Evolutionary conservation across 108 stramenopile species (phyloP).

Genomic region (Fragilariopsis cylindrus): DNA sequence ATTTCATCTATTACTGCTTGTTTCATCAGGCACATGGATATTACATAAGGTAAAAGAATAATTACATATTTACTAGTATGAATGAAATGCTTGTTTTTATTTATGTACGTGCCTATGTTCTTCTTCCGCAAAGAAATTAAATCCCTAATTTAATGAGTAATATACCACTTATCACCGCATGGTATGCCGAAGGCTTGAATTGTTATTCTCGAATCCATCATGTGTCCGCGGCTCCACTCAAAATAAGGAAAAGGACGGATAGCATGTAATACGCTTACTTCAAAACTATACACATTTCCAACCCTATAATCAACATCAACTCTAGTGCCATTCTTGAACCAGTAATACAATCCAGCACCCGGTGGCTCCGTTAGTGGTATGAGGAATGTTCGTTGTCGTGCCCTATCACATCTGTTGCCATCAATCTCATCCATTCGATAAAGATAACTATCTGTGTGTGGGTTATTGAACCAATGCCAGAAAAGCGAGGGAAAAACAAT

Average conservation of each 20-base stretch:
- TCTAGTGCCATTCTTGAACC: slow-evolving; percentile 4
- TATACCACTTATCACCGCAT: slow-evolving; percentile 13
- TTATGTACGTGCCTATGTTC: too few species aligned
- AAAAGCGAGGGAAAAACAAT: slow-evolving; percentile 8
- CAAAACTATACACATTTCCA: slow-evolving; percentile 12
- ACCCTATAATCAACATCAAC: slow-evolving; percentile 12
- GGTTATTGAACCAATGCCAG: slow-evolving; percentile 18
- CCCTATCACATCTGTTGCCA: background rate
- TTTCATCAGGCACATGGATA: too few species aligned
- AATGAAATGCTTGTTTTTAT: too few species aligned
- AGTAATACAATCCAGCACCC: slow-evolving; percentile 7
- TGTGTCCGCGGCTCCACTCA: slow-evolving; percentile 11
- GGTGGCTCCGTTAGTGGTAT: slow-evolving; percentile 16
- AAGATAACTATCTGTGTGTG: slow-evolving; percentile 13
- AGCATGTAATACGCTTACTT: slow-evolving; percentile 6
- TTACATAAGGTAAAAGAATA: too few species aligned
- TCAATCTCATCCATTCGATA: slow-evolving; percentile 18
- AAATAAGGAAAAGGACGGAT: slow-evolving; percentile 14
- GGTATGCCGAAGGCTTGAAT: slow-evolving; percentile 15
- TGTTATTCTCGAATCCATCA: slow-evolving; percentile 12
- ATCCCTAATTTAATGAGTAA: background rate
- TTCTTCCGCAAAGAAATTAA: too few species aligned
- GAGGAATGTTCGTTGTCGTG: slow-evolving; percentile 4
- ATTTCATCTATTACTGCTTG: too few species aligned
- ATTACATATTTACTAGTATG: too few species aligned